Evolutionary conservation across 257 asterid species (phyloP).

Genomic region (Schizonepeta tenuifolia): DNA sequence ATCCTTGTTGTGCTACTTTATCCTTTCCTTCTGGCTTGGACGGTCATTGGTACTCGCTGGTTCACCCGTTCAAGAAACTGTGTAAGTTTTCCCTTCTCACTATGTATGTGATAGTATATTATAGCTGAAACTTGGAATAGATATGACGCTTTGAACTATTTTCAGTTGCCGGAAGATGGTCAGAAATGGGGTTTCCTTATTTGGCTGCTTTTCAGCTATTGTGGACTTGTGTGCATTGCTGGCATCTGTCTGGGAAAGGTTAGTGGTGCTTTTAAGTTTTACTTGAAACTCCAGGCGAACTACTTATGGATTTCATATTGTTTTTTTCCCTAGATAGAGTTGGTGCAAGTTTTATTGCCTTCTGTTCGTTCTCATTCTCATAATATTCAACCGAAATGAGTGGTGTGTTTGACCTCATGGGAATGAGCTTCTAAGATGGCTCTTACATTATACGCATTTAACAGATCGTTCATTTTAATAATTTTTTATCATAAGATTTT

Average conservation of each 20-base stretch:
- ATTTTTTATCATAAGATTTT: not conserved
- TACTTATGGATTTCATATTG: constrained; percentile 3
- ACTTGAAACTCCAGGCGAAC: not conserved
- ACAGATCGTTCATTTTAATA: not conserved
- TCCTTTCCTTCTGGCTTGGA: constrained; percentile 92
- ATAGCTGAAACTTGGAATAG: too few relatives aligned
- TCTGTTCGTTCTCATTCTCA: not conserved
- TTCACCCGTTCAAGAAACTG: constrained; percentile 76
- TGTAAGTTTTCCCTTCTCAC: constrained; percentile 55
- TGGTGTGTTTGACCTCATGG: not conserved
- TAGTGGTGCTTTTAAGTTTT: constrained; percentile 40
- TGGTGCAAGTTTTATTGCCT: not conserved
- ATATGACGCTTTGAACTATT: constrained; percentile 25
- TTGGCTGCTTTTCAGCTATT: constrained; percentile 96
- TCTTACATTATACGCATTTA: not conserved
- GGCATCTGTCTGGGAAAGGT: constrained; percentile 87
- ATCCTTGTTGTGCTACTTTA: constrained; percentile 73
- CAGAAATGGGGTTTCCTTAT: constrained; percentile 99
- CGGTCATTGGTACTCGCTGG: constrained; percentile 86
- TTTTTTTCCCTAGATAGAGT: not conserved
- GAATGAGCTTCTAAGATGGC: not conserved
- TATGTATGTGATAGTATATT: too few relatives aligned
- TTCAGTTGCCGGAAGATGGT: constrained; percentile 94
- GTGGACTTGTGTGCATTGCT: constrained; percentile 88
- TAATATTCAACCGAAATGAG: not conserved